phyloP scores from a whole-genome alignment of 2,329 filamentous ascomycete genomes.

The Colletotrichum sp. region DNA sequence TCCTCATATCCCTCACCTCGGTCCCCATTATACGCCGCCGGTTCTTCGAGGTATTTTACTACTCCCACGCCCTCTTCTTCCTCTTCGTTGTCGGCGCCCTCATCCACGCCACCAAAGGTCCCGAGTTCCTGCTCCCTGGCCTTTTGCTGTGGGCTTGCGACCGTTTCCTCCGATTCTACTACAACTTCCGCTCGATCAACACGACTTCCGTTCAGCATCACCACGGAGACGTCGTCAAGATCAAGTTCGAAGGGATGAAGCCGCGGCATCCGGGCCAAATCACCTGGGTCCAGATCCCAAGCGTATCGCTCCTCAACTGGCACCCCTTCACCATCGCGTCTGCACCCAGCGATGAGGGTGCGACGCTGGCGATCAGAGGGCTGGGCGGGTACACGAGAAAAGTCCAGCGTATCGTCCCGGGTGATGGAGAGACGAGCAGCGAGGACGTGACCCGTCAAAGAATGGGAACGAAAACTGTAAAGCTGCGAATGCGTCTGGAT shows the following conservation, averaged over 20 bases:
- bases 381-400: not conserved
- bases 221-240: not conserved
- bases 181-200: not conserved
- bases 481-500: not conserved
- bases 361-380: not conserved
- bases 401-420: not conserved
- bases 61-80: not conserved
- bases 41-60: not conserved
- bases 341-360: not conserved
- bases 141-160: not conserved
- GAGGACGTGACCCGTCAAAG: not conserved
- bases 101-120: not conserved
- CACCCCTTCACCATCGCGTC: not conserved
- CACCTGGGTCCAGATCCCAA: not conserved
- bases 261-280: not conserved
- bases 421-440: not conserved
- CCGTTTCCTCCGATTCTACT: not conserved
- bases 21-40: not conserved
- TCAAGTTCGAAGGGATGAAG: not conserved
- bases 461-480: rapidly evolving
- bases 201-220: not conserved
- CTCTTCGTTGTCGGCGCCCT: not conserved
- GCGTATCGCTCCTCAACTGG: not conserved
- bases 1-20: not conserved
- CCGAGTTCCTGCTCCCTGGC: rapidly evolving